Evolutionary conservation across 2,329 filamentous ascomycete species (phyloP).

Genomic region (Ophiosphaerella herpotricha): DNA sequence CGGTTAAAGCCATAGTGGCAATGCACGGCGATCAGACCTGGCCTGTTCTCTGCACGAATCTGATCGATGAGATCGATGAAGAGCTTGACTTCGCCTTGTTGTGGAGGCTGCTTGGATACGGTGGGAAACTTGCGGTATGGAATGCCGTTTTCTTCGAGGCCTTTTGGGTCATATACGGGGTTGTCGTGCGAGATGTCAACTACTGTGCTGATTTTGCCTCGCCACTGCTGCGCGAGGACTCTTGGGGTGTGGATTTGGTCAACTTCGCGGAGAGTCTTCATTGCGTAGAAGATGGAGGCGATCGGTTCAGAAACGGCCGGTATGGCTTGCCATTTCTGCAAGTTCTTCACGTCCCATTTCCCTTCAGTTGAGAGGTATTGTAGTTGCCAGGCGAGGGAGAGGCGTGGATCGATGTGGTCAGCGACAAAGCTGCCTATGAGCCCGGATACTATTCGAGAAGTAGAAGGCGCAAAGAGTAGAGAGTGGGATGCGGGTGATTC

Average conservation of each 20-base stretch:
- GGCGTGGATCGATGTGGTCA: constrained; percentile 72
- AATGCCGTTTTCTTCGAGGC: constrained; percentile 51
- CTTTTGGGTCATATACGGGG: constrained; percentile 80
- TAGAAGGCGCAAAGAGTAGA: constrained; percentile 77
- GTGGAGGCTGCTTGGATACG: constrained; percentile 86
- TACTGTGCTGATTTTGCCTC: constrained; percentile 70
- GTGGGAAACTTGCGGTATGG: constrained; percentile 81
- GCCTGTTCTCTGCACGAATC: constrained; percentile 38
- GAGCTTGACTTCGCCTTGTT: constrained; percentile 61
- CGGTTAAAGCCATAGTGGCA: constrained; percentile 97
- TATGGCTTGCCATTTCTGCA: constrained; percentile 86
- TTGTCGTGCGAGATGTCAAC: constrained; percentile 91
- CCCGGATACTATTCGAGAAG: constrained; percentile 76
- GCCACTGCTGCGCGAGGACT: constrained; percentile 71
- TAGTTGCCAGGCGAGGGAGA: constrained; percentile 88
- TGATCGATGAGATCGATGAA: constrained; percentile 64
- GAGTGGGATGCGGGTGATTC: constrained; percentile 84
- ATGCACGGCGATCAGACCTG: constrained; percentile 73
- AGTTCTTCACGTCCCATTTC: constrained; percentile 98
- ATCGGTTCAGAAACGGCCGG: constrained; percentile 78
- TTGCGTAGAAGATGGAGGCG: constrained; percentile 77
- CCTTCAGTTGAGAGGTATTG: constrained; percentile 85
- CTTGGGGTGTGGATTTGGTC: constrained; percentile 80
- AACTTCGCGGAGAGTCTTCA: constrained; percentile 91
- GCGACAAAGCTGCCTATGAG: constrained; percentile 82